phyloP scores from a whole-genome alignment of 73 alveolate genomes.

The Strombidium stylifer region DNA sequence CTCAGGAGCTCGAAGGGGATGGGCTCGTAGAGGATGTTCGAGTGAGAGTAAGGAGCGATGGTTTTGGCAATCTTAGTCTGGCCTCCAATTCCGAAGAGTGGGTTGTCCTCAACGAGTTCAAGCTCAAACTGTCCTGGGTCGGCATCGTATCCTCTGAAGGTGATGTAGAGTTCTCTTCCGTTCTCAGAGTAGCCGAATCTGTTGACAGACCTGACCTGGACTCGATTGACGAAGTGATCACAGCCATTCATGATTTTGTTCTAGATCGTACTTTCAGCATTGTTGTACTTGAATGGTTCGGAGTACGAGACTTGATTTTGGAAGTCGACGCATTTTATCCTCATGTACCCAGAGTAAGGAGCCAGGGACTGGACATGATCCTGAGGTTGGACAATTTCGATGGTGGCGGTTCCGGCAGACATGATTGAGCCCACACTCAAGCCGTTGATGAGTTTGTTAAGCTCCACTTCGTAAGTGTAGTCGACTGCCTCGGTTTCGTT shows the following conservation, averaged over 20 bases:
- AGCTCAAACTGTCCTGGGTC: background rate
- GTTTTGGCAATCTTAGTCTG: too few relatives aligned
- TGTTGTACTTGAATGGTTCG: background rate
- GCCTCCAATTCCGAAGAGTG: too few relatives aligned
- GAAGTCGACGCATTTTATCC: background rate
- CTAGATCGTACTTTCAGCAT: background rate
- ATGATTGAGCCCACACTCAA: background rate
- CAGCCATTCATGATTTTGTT: background rate
- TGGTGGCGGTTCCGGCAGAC: too few relatives aligned
- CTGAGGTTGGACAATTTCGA: background rate
- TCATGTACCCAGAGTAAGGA: background rate
- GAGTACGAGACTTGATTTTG: background rate
- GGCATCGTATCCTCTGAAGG: background rate
- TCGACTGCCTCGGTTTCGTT: too few relatives aligned
- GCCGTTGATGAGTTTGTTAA: background rate
- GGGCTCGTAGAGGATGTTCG: slow-evolving; percentile 23
- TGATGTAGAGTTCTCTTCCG: slow-evolving; percentile 12
- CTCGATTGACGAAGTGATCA: background rate
- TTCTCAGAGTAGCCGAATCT: background rate
- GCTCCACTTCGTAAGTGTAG: too few relatives aligned
- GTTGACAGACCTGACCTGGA: slow-evolving; percentile 11
- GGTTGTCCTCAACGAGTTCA: background rate
- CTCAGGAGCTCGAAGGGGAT: slow-evolving; percentile 14
- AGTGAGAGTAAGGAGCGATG: background rate
- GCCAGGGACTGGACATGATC: background rate